phyloP scores from a whole-genome alignment of 2,329 filamentous ascomycete species.

The Aspergillus carbonarius region DNA sequence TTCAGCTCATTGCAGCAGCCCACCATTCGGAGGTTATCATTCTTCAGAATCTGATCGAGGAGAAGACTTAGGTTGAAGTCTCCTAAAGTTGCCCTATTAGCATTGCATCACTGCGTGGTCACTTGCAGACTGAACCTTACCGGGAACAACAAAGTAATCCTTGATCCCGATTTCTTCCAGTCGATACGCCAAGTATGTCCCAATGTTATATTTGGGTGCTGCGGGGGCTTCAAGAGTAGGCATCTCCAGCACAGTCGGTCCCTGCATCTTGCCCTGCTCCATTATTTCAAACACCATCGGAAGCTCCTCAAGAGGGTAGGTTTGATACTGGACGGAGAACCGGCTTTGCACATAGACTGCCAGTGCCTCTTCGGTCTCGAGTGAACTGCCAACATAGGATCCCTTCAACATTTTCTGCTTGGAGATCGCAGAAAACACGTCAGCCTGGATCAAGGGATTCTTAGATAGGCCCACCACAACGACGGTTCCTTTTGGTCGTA shows the following conservation, averaged over 20 bases:
- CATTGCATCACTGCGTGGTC: no score
- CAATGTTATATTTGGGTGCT: slow-evolving; percentile 13
- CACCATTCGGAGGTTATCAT: background rate
- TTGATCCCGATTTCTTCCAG: background rate
- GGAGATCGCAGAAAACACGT: background rate
- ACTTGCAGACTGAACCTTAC: background rate
- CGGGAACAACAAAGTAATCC: background rate
- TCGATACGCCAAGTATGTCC: background rate
- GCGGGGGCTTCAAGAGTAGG: slow-evolving; percentile 15
- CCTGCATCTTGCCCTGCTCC: slow-evolving; percentile 42
- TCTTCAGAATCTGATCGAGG: background rate
- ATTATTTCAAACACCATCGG: slow-evolving; percentile 11
- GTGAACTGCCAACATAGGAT: background rate
- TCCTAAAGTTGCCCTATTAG: background rate
- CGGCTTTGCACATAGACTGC: slow-evolving; percentile 43
- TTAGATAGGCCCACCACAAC: background rate
- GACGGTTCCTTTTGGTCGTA: background rate
- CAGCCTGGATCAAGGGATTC: background rate
- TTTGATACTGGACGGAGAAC: background rate
- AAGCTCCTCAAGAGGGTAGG: background rate
- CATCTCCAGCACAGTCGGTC: slow-evolving; percentile 45
- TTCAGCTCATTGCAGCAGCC: slow-evolving; percentile 4
- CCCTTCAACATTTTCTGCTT: background rate
- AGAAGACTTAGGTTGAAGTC: background rate
- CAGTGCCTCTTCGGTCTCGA: slow-evolving; percentile 72